Evolutionary conservation across 805 yeast genomes (phyloP), one percentile per base, ranked within the genome.

Genomic region (Suhomyces sp.): DNA sequence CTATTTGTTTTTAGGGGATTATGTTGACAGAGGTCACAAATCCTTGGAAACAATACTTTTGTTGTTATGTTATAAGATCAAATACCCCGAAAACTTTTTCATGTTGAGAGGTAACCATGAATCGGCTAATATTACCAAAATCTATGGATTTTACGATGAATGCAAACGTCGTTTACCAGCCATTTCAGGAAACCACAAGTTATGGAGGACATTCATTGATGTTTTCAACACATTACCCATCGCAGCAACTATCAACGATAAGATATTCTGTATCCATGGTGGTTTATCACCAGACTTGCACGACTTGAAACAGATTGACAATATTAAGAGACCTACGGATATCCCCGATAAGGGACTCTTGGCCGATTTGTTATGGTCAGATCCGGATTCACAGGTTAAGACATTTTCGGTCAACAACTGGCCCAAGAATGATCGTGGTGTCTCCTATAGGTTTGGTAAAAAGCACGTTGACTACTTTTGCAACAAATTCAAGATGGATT

Each of bases 361-460:
- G 53, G 88, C 91, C 3, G 96, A 88, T 71, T 73, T 88, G 55
- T 66, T 88, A 39, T 88, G 96, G 94, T 86, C 92, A 0, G 94
- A 88, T 64, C 96, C 96, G 0, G 90, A 84, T 52, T 72, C 79
- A 12, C 57, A 49, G 56, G 72, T 64, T 50, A 65, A 69, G 41
- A 57, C 61, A 15, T 71, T 69, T 50, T 66, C 75, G 6, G 53
- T 61, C 25, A 61, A 64, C 29, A 85, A 83, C 54, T 88, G 96
- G 96, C 84, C 85, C 35, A 87, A 84, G 55, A 87, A 87, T 65
- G 96, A 88, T 66, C 78, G 96, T 52, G 96, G 96, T 44, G 94
- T 88, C 2, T 84, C 90, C 4, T 88, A 84, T 62, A 82, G 89
- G 62, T 88, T 87, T 65, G 88, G 87, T 44, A 83, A 81, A 57